Conservation (phyloP, 2,329 filamentous ascomycete species). For the Aspergillus niger region DNA sequence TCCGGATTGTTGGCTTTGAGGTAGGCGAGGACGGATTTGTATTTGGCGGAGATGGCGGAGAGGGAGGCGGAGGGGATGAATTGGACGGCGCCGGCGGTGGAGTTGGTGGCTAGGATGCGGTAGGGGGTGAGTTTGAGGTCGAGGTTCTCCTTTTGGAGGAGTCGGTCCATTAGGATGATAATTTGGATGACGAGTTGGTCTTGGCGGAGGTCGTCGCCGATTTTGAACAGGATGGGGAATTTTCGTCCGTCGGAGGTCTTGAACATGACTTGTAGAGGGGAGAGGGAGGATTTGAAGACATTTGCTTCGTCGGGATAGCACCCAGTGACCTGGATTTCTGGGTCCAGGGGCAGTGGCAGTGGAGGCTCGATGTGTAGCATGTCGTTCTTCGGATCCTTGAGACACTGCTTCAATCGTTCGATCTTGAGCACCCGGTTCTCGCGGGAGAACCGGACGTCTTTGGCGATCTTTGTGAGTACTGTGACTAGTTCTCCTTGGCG, state of each 20-base stretch:
- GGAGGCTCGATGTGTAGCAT: constrained; percentile 80
- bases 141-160: constrained; percentile 92
- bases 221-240: constrained; percentile 96
- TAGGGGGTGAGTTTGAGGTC: constrained; percentile 95
- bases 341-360: constrained; percentile 84
- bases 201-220: constrained; percentile 91
- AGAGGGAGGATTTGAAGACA: constrained; percentile 94
- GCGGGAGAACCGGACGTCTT: constrained; percentile 79
- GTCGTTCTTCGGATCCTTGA: constrained; percentile 89
- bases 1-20: constrained; percentile 89
- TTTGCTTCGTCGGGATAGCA: constrained; percentile 80
- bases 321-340: constrained; percentile 74
- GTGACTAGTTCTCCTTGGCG: constrained; percentile 89
- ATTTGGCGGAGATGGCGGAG: constrained; percentile 79
- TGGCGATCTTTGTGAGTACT: constrained; percentile 83
- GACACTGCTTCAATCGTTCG: constrained; percentile 78
- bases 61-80: constrained; percentile 87
- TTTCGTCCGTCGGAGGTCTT: constrained; percentile 74
- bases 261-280: constrained; percentile 88
- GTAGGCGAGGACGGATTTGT: constrained; percentile 77
- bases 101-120: constrained; percentile 90
- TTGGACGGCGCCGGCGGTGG: constrained; percentile 85
- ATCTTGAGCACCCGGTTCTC: constrained; percentile 78
- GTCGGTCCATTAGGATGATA: constrained; percentile 95
- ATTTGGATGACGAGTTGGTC: constrained; percentile 97